These are phyloP conservation scores for Dryas drummondii DNA, from an alignment of 306 rosid species.

Conservation along the genomic window DNA sequence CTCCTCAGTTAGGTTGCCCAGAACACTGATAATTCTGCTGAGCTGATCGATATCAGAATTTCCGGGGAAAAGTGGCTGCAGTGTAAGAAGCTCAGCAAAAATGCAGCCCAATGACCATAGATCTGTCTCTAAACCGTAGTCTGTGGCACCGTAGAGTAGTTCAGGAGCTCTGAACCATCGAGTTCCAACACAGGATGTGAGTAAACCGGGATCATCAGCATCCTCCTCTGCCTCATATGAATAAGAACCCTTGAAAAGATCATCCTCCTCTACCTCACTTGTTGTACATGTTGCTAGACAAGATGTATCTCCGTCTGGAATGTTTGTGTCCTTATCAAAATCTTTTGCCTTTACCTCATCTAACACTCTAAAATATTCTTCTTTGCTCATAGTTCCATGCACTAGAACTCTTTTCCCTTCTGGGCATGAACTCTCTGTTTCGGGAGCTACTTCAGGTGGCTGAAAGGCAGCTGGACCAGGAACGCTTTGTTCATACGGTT, in stretches of 20 bases:
- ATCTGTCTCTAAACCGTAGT: constrained; percentile 82
- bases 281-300: constrained; percentile 89
- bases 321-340: constrained; percentile 53
- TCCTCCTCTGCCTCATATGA: constrained; percentile 60
- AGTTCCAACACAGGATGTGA: constrained; percentile 89
- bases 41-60: constrained; percentile 82
- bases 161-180: constrained; percentile 88
- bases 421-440: constrained; percentile 29
- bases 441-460: constrained; percentile 35
- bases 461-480: constrained; percentile 31
- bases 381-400: constrained; percentile 48
- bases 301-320: constrained; percentile 66
- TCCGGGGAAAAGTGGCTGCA: constrained; percentile 82
- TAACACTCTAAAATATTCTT: constrained; percentile 67
- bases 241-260: constrained; percentile 54
- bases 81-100: constrained; percentile 58
- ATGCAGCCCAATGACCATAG: constrained; percentile 94
- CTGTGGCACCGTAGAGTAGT: constrained; percentile 67
- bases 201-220: constrained; percentile 46
- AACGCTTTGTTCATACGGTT: constrained; percentile 33
- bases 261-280: constrained; percentile 71
- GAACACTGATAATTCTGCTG: constrained; percentile 58
- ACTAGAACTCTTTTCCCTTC: constrained; percentile 36
- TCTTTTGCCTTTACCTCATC: constrained; percentile 74
- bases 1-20: constrained; percentile 76